Evolutionary conservation across 2,329 filamentous ascomycete genomes (phyloP), one percentile per base, ranked within the genome.

Genomic region (Tolypocladium guangdongense): DNA sequence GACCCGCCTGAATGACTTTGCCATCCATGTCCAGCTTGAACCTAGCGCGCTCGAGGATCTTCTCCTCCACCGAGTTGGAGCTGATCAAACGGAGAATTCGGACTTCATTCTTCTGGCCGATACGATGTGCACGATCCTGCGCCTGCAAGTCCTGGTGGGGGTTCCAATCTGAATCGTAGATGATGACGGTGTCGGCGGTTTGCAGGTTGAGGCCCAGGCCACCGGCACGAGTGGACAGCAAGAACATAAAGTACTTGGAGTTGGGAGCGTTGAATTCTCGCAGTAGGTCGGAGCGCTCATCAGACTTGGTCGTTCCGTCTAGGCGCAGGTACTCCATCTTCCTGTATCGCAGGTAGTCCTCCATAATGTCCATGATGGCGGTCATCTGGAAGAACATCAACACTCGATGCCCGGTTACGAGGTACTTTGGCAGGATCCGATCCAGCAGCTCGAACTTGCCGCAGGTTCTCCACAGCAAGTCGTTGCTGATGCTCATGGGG

Each of bases 371-470:
- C 93, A 99, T 99, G 67, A 99, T 99, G 57, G 95, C 91, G 4
- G 93, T 99, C 93, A 99, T 99, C 70, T 99, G 93, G 79, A 99
- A 99, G 81, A 99, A 99, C 88, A 99, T 97, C 68, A 99, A 78
- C 32, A 97, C 90, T 71, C 93, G 87, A 81, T 99, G 93, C 18
- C 90, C 90, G 1, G 89, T 91, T 3, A 81, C 84, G 62, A 88
- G 82, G 71, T 99, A 97, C 72, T 99, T 99, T 48, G 93, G 93
- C 58, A 99, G 71, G 57, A 99, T 78, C 51, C 93, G 82, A 68
- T 99, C 93, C 30, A 99, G 78, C 33, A 99, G 78, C 74, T 99
- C 93, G 63, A 99, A 99, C 72, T 99, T 99, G 66, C 93, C 95
- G 33, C 92, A 84, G 2, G 92, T 95, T 71, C 93, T 85, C 93